Evolutionary conservation across 768 basidiomycete genomes (phyloP).

Genomic region (Gloeophyllum trabeum): DNA sequence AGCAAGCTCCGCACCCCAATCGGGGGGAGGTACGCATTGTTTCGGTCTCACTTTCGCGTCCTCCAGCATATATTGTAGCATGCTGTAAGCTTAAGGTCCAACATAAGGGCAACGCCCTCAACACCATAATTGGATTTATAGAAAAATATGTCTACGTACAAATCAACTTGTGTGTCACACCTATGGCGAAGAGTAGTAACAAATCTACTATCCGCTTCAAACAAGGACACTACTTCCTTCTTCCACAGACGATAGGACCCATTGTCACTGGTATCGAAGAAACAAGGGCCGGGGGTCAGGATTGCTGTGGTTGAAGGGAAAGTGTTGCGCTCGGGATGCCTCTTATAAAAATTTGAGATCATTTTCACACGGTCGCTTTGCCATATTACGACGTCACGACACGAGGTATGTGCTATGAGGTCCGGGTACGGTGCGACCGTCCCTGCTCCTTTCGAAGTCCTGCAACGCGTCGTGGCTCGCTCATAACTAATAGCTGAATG

Average conservation of each 20-base stretch:
- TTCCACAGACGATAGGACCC: slow-evolving; percentile 22
- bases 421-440: neutral
- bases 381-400: neutral
- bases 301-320: slow-evolving; percentile 16
- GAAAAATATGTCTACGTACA: too few relatives aligned
- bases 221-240: slow-evolving; percentile 41
- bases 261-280: slow-evolving; percentile 6
- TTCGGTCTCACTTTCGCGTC: too few relatives aligned
- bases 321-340: slow-evolving; percentile 3
- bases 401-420: neutral
- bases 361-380: neutral
- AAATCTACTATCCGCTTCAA: slow-evolving; percentile 56
- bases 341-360: neutral
- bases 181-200: slow-evolving; percentile 56
- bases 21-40: too few relatives aligned
- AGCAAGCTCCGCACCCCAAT: too few relatives aligned
- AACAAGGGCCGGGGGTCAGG: slow-evolving; percentile 7
- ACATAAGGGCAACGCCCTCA: too few relatives aligned
- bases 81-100: too few relatives aligned
- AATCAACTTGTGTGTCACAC: too few relatives aligned
- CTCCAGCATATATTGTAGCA: too few relatives aligned
- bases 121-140: too few relatives aligned
- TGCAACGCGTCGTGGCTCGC: slow-evolving; percentile 1
- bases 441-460: slow-evolving; percentile 1
- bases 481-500: slow-evolving; percentile 24